Evolutionary conservation across 2,329 filamentous ascomycete genomes (phyloP), one percentile per base, ranked within the genome.

Genomic region (Aspergillus terreus): DNA sequence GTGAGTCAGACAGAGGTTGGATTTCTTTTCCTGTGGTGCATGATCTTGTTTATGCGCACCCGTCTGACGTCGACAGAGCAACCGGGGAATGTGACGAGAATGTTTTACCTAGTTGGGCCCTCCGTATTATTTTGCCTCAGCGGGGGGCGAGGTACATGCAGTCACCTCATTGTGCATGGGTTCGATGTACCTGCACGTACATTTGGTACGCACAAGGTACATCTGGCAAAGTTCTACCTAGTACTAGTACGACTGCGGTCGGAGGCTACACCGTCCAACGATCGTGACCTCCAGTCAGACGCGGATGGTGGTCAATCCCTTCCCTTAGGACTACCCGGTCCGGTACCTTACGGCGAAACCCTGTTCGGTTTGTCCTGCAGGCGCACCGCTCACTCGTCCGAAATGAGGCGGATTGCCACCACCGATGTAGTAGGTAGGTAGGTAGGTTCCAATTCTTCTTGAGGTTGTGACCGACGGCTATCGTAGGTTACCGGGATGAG

Each of bases 1-100:
- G 44, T 52, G 54, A 57, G 52, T 54, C 54, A 57, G 49, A 54
- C 6, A 33, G 46, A 17, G 19, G 19, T 19, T 35, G 35, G 27
- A 25, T 17, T 19, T 44, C 17, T 42, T 36, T 23, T n/a, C 15
- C 23, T 15, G 42, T 43, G 14, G 27, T 30, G 27, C 27, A 30
- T 30, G 27, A 30, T 30, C 27, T 30, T 30, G 27, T 30, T 30
- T 9, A 10, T 21, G 36, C 33, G 35, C 43, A 14, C 35, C 45
- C 44, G 30, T 48, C 41, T 43, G 32, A 44, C 40, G 46, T 47
- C 45, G 55, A 35, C 46, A 41, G 43, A 50, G 54, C 51, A 46
- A 46, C 36, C 15, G 14, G 6, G 14, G 35, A 17, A 17, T 17
- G 14, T 38, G 35, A n/a, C 15, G 35, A 38, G 35, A n/a, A 30